Evolutionary conservation across 2,329 filamentous ascomycete species (phyloP).

Genomic region (Aspergillus sp.): DNA sequence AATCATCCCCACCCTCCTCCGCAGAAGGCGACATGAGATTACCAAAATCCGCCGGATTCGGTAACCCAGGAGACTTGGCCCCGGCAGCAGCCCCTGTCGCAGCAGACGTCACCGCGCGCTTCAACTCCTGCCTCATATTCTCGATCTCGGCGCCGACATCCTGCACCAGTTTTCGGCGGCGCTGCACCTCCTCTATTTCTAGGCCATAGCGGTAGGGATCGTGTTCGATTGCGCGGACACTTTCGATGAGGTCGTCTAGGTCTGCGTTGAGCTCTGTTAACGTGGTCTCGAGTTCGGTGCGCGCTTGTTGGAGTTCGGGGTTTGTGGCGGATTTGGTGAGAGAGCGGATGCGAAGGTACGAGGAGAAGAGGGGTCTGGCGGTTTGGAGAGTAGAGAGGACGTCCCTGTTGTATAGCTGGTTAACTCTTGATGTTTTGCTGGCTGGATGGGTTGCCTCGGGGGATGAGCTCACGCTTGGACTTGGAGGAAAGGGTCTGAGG

Average conservation of each 20-base stretch:
- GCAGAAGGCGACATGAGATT: slow-evolving; percentile 31
- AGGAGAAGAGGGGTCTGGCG: slow-evolving; percentile 83
- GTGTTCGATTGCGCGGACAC: slow-evolving; percentile 80
- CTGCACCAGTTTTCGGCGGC: slow-evolving; percentile 75
- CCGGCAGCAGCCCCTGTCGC: slow-evolving; percentile 27
- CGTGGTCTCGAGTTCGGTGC: slow-evolving; percentile 73
- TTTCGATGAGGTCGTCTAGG: slow-evolving; percentile 80
- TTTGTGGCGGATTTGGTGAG: slow-evolving; percentile 67
- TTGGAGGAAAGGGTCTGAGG: slow-evolving; percentile 44
- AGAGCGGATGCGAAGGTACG: slow-evolving; percentile 92
- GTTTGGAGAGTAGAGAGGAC: slow-evolving; percentile 77
- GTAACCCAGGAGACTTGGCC: slow-evolving; percentile 44
- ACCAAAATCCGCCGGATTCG: slow-evolving; percentile 56
- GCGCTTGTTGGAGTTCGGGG: slow-evolving; percentile 63
- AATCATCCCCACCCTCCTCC: slow-evolving; percentile 52
- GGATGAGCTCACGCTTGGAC: slow-evolving; percentile 38
- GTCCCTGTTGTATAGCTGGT: slow-evolving; percentile 56
- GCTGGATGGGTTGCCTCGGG: not conserved
- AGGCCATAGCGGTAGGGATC: slow-evolving; percentile 85
- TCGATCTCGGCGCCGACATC: slow-evolving; percentile 88
- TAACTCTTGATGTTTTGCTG: not conserved
- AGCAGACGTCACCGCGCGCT: slow-evolving; percentile 50
- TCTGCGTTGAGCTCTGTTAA: slow-evolving; percentile 74
- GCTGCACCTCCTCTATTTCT: slow-evolving; percentile 72
- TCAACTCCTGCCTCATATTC: slow-evolving; percentile 79